Evolutionary conservation across 768 basidiomycete species (phyloP).

Genomic region (Collybia nuda): DNA sequence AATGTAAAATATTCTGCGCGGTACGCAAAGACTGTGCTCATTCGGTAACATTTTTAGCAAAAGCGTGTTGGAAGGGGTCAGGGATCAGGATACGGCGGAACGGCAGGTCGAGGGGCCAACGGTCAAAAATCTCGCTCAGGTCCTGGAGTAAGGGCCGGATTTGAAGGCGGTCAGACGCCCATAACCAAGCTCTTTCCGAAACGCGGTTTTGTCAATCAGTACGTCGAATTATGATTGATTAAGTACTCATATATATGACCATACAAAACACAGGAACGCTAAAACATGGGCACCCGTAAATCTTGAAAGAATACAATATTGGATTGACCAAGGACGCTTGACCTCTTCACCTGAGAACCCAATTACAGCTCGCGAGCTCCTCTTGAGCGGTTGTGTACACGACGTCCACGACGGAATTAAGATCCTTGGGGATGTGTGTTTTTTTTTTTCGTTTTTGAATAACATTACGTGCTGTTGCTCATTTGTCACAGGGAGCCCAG

Average conservation of each 20-base stretch:
- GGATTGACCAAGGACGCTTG: conserved; percentile 85
- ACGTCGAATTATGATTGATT: conserved; percentile 26
- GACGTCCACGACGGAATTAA: conserved; percentile 90
- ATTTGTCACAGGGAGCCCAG: conserved; percentile 53
- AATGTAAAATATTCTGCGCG: conserved; percentile 38
- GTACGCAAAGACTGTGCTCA: neutral
- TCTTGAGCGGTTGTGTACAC: conserved; percentile 88
- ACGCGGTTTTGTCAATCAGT: conserved; percentile 93
- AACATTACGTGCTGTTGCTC: neutral
- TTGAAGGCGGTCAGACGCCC: conserved; percentile 97
- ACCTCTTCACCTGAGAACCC: conserved; percentile 75
- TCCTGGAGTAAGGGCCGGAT: conserved; percentile 78
- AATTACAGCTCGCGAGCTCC: conserved; percentile 84
- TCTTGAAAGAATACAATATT: conserved; percentile 84
- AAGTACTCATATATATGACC: neutral
- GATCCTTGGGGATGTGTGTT: conserved; percentile 76
- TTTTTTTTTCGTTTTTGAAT: conserved; percentile 6
- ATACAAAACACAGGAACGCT: conserved; percentile 50
- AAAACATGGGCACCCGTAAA: conserved; percentile 84
- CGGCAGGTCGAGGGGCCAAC: conserved; percentile 91
- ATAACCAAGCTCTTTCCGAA: conserved; percentile 91
- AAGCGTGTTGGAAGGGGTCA: conserved; percentile 95
- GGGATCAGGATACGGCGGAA: conserved; percentile 88
- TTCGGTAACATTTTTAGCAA: conserved; percentile 50
- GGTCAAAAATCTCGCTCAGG: conserved; percentile 94